Percentiles rank a stretch among this genome's conserved stretches.
Evolutionary conservation across 2,329 filamentous ascomycete species (phyloP).

Genomic region (Aspergillus fructus): DNA sequence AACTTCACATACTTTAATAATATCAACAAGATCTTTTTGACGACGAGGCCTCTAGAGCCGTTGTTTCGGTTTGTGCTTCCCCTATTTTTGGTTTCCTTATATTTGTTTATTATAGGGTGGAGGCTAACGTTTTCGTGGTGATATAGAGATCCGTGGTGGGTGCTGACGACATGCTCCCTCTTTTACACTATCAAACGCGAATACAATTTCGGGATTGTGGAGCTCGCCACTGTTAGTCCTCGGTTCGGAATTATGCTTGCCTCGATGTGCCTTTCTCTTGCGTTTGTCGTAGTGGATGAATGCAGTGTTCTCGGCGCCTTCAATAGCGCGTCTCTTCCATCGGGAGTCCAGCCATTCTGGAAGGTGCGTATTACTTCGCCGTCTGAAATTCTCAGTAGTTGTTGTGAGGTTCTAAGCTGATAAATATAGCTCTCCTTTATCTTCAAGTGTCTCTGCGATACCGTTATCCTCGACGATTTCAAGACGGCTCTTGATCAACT

Average conservation of each 20-base stretch:
- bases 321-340: conserved; percentile 35
- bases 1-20: conserved; percentile 65
- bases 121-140: neutral
- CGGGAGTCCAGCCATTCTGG: conserved; percentile 67
- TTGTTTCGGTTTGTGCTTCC: conserved; percentile 50
- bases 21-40: conserved; percentile 52
- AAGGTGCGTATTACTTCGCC: conserved; percentile 33
- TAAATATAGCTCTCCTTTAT: conserved; percentile 52
- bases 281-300: conserved; percentile 63
- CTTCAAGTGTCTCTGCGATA: conserved; percentile 68
- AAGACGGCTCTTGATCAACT: conserved; percentile 54
- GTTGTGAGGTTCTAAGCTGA: neutral
- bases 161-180: conserved; percentile 60
- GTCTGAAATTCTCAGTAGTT: too few species aligned
- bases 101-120: neutral
- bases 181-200: conserved; percentile 64
- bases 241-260: conserved; percentile 63
- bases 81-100: neutral
- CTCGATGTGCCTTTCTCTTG: conserved; percentile 60
- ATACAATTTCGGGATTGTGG: conserved; percentile 58
- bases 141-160: conserved; percentile 64
- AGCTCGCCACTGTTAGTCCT: conserved; percentile 61
- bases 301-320: conserved; percentile 57
- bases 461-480: conserved; percentile 67
- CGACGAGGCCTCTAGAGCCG: conserved; percentile 60